These are phyloP conservation scores for Rhizophagus prolifer DNA, from an alignment of 192 early-diverging fungal genomes.

Conservation along the genomic window DNA sequence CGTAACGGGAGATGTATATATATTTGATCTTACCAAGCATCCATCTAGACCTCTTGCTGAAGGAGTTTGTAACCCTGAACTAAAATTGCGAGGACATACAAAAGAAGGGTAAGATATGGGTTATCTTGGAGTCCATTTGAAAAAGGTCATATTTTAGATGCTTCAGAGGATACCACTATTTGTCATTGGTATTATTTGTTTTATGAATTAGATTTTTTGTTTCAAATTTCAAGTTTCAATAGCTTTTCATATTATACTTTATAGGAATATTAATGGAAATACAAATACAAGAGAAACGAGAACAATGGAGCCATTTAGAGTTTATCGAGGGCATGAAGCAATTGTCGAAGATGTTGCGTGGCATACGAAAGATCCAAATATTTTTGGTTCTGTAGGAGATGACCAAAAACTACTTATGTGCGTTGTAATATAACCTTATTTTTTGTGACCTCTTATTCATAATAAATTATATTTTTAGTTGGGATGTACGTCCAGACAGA, in stretches of 20 bases:
- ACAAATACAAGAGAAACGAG: constrained; percentile 73
- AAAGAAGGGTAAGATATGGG: constrained; percentile 95
- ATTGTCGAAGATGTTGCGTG: constrained; percentile 97
- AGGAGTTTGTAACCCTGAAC: constrained; percentile 82
- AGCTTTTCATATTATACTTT: background rate
- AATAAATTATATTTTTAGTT: constrained; percentile 48
- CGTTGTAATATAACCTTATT: constrained; percentile 10
- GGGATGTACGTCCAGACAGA: constrained; percentile 85
- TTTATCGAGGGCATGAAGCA: constrained; percentile 84
- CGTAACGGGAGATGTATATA: constrained; percentile 86
- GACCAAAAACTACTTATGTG: constrained; percentile 90
- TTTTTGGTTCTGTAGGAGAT: constrained; percentile 98
- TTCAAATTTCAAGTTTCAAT: background rate
- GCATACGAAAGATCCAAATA: constrained; percentile 75
- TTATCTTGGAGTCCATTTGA: constrained; percentile 86
- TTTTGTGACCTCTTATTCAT: background rate
- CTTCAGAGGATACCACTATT: constrained; percentile 88
- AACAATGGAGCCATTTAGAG: constrained; percentile 72
- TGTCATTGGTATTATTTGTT: constrained; percentile 66
- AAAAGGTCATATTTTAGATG: constrained; percentile 83
- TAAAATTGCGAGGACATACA: constrained; percentile 82
- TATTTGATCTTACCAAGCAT: constrained; percentile 94
- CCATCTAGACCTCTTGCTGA: constrained; percentile 73
- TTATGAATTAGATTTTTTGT: background rate
- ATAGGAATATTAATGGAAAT: constrained; percentile 78